Base-by-base conservation (phyloP, 441 rosid genomes). In the Adansonia madagascariensis region DNA sequence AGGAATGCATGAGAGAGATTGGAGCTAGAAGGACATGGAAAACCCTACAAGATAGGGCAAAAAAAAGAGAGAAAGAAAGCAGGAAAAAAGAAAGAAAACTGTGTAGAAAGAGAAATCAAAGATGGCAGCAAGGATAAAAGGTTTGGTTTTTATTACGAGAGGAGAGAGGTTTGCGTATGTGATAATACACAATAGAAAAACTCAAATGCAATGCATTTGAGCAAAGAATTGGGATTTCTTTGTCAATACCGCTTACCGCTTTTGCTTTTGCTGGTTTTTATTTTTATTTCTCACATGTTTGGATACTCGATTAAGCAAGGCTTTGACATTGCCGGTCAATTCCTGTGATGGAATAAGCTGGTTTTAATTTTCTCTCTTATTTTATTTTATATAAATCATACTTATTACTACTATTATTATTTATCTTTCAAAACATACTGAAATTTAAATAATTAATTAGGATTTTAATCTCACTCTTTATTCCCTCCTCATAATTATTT, bases 1-100 rank as follows among this genome's bases (percentile, higher is more conserved):
- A 24, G 7, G 88, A 57, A 71, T 82, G 88, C 97, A 91, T 92
- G 87, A 87, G 90, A 80, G 41, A 78, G 67, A 20, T 73, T 22
- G n/a, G 79, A 77, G 86, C 81, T 56, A 44, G 10, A 52, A 17
- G 85, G 65, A 63, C 17, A 59, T n/a, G 53, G 76, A 65, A 35
- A 92, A 89, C 95, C 97, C 96, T 87, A 88, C 80, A 35, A 73
- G 75, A 88, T 78, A 90, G 98, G 98, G 95, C 80, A 56, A 56
- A 86, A 93, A 88, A 92, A 89, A 62, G 6, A 7, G 1, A 3
- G 31, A 50, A 20, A 64, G 6, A 75, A 35, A 59, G 24, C 24
- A 24, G 24, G 20, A 27, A 60, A 24, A 35, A 2, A 35, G 41
- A 39, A 43, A 77, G 6, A 73, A 43, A 11, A 52, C 6, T 2